Evolutionary conservation across 2,329 filamentous ascomycete genomes (phyloP).

Genomic region (Arthroderma sp.): DNA sequence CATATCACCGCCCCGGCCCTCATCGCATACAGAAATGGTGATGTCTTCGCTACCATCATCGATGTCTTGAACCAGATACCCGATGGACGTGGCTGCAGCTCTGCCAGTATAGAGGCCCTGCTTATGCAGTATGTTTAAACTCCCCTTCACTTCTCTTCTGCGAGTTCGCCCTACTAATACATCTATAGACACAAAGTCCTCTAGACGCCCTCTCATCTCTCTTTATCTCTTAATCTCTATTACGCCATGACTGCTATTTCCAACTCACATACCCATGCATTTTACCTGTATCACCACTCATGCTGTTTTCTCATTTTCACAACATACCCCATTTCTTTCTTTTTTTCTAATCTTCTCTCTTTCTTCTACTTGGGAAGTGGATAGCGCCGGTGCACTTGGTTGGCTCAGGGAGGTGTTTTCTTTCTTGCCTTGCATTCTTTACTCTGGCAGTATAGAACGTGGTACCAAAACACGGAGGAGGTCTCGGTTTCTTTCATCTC

Average conservation of each 20-base stretch:
- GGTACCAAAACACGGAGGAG: not conserved
- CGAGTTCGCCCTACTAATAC: constrained; percentile 9
- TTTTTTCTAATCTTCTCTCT: not conserved
- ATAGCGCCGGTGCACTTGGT: not conserved
- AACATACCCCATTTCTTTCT: not conserved
- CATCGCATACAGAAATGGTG: constrained; percentile 76
- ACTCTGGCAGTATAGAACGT: constrained; percentile 2
- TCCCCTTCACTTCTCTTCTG: not conserved
- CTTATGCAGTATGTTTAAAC: constrained; percentile 42
- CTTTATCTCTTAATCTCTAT: not conserved
- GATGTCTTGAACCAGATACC: constrained; percentile 81
- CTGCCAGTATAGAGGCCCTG: constrained; percentile 45
- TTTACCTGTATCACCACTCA: not conserved
- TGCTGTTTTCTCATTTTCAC: not conserved
- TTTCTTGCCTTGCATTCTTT: not conserved
- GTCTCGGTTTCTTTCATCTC: not conserved
- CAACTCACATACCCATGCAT: not conserved
- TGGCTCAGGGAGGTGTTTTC: not conserved
- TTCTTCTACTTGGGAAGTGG: not conserved
- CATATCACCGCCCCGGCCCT: constrained; percentile 76
- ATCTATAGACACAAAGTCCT: constrained; percentile 22
- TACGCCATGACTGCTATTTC: not conserved
- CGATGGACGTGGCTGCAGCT: constrained; percentile 38
- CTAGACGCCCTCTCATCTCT: constrained; percentile 12
- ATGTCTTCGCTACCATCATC: constrained; percentile 80